Evolutionary conservation across 2,329 filamentous ascomycete genomes (phyloP).

Genomic region (Xylariaceae sp.): DNA sequence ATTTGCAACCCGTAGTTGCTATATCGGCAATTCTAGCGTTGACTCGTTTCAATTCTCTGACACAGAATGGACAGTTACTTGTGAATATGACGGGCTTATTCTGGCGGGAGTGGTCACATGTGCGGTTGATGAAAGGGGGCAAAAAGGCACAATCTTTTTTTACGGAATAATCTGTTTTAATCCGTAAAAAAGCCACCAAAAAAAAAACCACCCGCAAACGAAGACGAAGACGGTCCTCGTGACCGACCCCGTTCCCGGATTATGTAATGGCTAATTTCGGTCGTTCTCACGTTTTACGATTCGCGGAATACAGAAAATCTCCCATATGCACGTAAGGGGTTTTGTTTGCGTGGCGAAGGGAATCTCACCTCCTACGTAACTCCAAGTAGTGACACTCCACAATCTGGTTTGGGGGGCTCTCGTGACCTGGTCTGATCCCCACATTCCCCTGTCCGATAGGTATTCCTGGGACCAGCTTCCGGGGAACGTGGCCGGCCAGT

Average conservation of each 20-base stretch:
- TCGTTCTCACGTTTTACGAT: background rate
- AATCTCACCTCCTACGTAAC: background rate
- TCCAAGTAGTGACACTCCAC: background rate
- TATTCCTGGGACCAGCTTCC: slow-evolving; percentile 9
- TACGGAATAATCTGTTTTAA: too few species aligned
- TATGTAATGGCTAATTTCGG: too few species aligned
- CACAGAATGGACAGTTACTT: background rate
- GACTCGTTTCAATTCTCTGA: background rate
- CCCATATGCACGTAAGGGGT: slow-evolving; percentile 3
- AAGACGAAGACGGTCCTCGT: too few species aligned
- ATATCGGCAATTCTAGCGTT: background rate
- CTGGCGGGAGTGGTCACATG: background rate
- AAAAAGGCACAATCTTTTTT: background rate
- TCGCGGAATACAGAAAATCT: slow-evolving; percentile 1
- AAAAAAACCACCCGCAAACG: background rate
- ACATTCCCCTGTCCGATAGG: slow-evolving; percentile 12
- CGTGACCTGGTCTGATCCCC: slow-evolving; percentile 15
- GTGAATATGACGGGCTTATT: background rate
- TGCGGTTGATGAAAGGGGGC: background rate
- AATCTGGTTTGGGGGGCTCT: slow-evolving; percentile 5
- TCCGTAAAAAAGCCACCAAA: background rate
- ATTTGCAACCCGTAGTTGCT: background rate
- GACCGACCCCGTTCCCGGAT: too few species aligned
- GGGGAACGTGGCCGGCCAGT: slow-evolving; percentile 18
- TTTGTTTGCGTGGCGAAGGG: background rate